Conservation (phyloP, 202 grass and related monocot genomes). For the Setaria italica region DNA sequence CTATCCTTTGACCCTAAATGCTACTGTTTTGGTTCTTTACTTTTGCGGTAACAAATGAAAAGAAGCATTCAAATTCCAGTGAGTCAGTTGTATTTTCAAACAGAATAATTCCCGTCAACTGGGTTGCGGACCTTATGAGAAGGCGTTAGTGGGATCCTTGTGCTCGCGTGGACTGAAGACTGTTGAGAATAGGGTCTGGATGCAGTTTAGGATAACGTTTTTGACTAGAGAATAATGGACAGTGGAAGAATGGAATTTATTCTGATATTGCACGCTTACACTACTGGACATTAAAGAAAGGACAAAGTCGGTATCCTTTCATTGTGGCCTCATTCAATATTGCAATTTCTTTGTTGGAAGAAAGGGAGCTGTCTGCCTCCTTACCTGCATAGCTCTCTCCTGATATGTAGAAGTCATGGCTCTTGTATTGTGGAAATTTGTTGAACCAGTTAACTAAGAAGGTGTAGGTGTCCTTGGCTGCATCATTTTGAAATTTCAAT, state of each 20-base stretch:
- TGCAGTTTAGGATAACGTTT: constrained; percentile 33
- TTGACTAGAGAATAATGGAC: constrained; percentile 47
- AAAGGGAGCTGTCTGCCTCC: constrained; percentile 45
- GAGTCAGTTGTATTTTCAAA: constrained; percentile 9
- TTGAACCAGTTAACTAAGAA: constrained; percentile 86
- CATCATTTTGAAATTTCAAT: constrained; percentile 15
- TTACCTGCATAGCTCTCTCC: constrained; percentile 91
- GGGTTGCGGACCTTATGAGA: constrained; percentile 36
- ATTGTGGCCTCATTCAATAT: constrained; percentile 43
- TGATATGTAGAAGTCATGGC: constrained; percentile 73
- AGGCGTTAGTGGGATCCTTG: constrained; percentile 33
- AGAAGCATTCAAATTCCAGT: background rate
- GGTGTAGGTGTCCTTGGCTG: constrained; percentile 73
- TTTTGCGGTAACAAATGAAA: constrained; percentile 45
- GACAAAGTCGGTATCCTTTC: constrained; percentile 15
- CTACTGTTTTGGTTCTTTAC: constrained; percentile 22
- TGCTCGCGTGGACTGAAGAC: constrained; percentile 31
- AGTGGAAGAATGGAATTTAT: constrained; percentile 45
- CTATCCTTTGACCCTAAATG: constrained; percentile 13
- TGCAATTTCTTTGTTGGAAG: constrained; percentile 34
- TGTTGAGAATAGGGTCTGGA: constrained; percentile 23
- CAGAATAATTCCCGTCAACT: constrained; percentile 35
- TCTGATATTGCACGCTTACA: constrained; percentile 42
- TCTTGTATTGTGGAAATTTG: constrained; percentile 75
- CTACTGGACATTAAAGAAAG: constrained; percentile 41